phyloP scores from a whole-genome alignment of 176 grass and related monocot species.

The Saccharum officinarum region DNA sequence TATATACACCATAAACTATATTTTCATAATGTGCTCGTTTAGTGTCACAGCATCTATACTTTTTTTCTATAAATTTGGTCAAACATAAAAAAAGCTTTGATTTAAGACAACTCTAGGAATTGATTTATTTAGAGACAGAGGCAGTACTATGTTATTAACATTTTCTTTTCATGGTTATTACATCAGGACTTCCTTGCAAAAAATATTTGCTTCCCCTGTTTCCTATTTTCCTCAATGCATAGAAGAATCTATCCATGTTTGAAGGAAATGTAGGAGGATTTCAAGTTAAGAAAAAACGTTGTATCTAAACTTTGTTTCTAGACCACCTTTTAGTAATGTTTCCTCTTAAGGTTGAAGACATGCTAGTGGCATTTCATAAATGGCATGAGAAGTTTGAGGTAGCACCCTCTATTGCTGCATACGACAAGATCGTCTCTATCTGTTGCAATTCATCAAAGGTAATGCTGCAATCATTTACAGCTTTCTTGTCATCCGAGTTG shows the following conservation, averaged over 20 bases:
- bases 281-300: slow-evolving; percentile 24
- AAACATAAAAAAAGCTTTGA: background rate
- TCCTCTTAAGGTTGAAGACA: slow-evolving; percentile 76
- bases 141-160: background rate
- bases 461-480: slow-evolving; percentile 27
- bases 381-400: slow-evolving; percentile 77
- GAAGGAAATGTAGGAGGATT: slow-evolving; percentile 14
- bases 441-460: slow-evolving; percentile 75
- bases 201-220: background rate
- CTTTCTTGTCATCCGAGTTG: slow-evolving; percentile 6
- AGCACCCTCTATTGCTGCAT: slow-evolving; percentile 50
- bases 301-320: slow-evolving; percentile 12
- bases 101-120: background rate
- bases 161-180: background rate
- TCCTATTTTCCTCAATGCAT: slow-evolving; percentile 2
- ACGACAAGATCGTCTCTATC: slow-evolving; percentile 58
- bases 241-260: background rate
- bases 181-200: slow-evolving; percentile 14
- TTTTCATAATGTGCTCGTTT: no score
- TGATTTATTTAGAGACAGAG: background rate
- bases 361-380: slow-evolving; percentile 54
- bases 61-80: background rate
- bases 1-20: no score
- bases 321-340: slow-evolving; percentile 17
- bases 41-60: background rate